Conservation (phyloP, 2,329 filamentous ascomycete species). For the Ascochyta clinopodiicola region DNA sequence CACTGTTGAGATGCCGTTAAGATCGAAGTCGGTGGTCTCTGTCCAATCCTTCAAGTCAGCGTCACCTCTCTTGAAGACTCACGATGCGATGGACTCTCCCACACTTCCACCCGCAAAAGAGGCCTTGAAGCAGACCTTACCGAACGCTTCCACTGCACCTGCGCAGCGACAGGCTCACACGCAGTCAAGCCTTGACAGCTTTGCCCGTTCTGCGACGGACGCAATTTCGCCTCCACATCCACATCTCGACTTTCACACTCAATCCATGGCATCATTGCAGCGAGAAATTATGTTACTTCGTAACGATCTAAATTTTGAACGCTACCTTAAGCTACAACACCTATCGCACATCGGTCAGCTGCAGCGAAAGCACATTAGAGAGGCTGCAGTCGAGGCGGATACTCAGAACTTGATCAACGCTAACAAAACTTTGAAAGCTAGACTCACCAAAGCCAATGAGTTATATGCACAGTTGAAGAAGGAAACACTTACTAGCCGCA, state of each 20-base stretch:
- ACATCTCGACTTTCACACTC: slow-evolving; percentile 40
- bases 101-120: slow-evolving; percentile 60
- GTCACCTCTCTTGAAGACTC: slow-evolving; percentile 52
- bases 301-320: slow-evolving; percentile 83
- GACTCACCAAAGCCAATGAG: slow-evolving; percentile 75
- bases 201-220: slow-evolving; percentile 36
- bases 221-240: slow-evolving; percentile 35
- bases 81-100: slow-evolving; percentile 65
- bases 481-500: slow-evolving; percentile 74
- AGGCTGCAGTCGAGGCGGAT: slow-evolving; percentile 80
- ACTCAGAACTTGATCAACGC: slow-evolving; percentile 80
- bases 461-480: slow-evolving; percentile 72
- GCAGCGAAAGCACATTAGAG: slow-evolving; percentile 74
- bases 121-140: slow-evolving; percentile 31
- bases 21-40: slow-evolving; percentile 33
- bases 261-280: slow-evolving; percentile 61
- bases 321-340: slow-evolving; percentile 84
- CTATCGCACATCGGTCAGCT: slow-evolving; percentile 81
- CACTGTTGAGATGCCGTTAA: slow-evolving; percentile 29
- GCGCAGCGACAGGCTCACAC: slow-evolving; percentile 28
- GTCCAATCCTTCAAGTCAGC: slow-evolving; percentile 53
- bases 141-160: slow-evolving; percentile 20
- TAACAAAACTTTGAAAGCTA: slow-evolving; percentile 75
- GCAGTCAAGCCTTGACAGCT: slow-evolving; percentile 43
- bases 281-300: slow-evolving; percentile 77